A percentile compares a stretch with the other conserved stretches of the same genome.
These are phyloP conservation scores for Penicillium sp. DNA, from an alignment of 2,329 filamentous ascomycete genomes.

Conservation along the genomic window DNA sequence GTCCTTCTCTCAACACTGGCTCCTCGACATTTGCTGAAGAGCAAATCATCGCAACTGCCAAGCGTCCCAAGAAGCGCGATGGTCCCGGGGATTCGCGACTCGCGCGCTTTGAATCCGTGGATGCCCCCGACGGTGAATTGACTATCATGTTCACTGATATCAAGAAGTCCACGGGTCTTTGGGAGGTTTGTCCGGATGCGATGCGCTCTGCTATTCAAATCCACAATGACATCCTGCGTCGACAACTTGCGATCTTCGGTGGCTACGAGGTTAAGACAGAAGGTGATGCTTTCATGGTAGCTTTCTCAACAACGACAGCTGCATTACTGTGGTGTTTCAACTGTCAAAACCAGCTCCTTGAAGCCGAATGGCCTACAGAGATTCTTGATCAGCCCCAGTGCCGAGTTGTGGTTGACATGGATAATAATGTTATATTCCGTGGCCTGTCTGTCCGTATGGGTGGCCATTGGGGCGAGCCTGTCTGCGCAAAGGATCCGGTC, in stretches of 20 bases:
- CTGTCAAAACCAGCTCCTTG: slow-evolving; percentile 81
- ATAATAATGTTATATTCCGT: slow-evolving; percentile 86
- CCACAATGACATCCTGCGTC: slow-evolving; percentile 94
- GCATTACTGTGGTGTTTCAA: slow-evolving; percentile 95
- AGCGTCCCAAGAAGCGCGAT: slow-evolving; percentile 63
- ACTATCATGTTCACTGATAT: slow-evolving; percentile 98
- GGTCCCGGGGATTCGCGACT: slow-evolving; percentile 77
- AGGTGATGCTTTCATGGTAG: slow-evolving; percentile 99
- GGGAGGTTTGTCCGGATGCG: slow-evolving; percentile 91
- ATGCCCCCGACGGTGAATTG: slow-evolving; percentile 84
- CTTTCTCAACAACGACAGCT: slow-evolving; percentile 92
- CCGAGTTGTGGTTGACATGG: slow-evolving; percentile 76
- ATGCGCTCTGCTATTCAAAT: slow-evolving; percentile 97
- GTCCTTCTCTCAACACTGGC: slow-evolving; percentile 81
- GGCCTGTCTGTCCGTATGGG: slow-evolving; percentile 96
- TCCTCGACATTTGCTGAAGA: slow-evolving; percentile 68
- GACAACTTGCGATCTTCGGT: slow-evolving; percentile 87
- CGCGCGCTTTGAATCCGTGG: slow-evolving; percentile 84
- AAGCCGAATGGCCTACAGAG: slow-evolving; percentile 90
- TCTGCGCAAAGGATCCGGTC: slow-evolving; percentile 93
- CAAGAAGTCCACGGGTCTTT: slow-evolving; percentile 93
- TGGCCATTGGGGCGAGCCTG: slow-evolving; percentile 90
- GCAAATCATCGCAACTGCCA: slow-evolving; percentile 60
- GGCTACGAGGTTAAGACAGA: slow-evolving; percentile 99
- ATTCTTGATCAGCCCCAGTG: slow-evolving; percentile 84